These are phyloP conservation scores for Circinella minor DNA, from an alignment of 371 early-diverging fungal genomes.

Conservation along the genomic window DNA sequence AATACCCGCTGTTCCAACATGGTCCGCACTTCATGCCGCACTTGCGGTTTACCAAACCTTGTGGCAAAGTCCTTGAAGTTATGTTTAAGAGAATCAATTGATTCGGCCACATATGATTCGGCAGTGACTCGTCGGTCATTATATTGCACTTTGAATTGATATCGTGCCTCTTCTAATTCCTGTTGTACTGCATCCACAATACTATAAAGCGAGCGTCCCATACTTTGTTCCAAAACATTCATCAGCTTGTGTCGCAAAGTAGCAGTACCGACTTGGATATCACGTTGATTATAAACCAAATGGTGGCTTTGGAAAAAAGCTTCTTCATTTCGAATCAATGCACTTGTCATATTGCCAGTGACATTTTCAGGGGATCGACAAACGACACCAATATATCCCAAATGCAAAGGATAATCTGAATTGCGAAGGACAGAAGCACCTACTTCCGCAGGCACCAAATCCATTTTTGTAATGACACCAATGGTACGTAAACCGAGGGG, in stretches of 20 bases:
- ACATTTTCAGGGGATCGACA: slow-evolving; percentile 69
- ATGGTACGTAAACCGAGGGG: slow-evolving; percentile 95
- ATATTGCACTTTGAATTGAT: slow-evolving; percentile 98
- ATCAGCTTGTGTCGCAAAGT: slow-evolving; percentile 84
- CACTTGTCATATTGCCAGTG: slow-evolving; percentile 61
- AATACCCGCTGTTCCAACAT: slow-evolving; percentile 90
- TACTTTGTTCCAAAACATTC: slow-evolving; percentile 89
- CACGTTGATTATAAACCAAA: slow-evolving; percentile 64
- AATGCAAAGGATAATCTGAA: slow-evolving; percentile 88
- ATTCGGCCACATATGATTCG: slow-evolving; percentile 95
- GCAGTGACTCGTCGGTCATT: slow-evolving; percentile 93
- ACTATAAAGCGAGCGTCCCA: slow-evolving; percentile 82
- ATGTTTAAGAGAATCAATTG: slow-evolving; percentile 91
- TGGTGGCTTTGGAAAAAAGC: slow-evolving; percentile 70
- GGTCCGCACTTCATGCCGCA: slow-evolving; percentile 84
- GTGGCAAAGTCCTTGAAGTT: slow-evolving; percentile 90
- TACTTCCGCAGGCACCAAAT: slow-evolving; percentile 87
- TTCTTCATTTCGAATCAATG: slow-evolving; percentile 74
- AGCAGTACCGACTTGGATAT: slow-evolving; percentile 82
- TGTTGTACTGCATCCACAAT: slow-evolving; percentile 89
- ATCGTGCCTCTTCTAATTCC: slow-evolving; percentile 93
- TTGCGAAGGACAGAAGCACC: slow-evolving; percentile 89
- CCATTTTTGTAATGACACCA: slow-evolving; percentile 99
- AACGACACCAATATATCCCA: slow-evolving; percentile 99
- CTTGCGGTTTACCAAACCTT: slow-evolving; percentile 90